These are phyloP conservation scores for Gymnopus androsaceus DNA, from an alignment of 1,284 basidiomycete species.

Conservation along the genomic window DNA sequence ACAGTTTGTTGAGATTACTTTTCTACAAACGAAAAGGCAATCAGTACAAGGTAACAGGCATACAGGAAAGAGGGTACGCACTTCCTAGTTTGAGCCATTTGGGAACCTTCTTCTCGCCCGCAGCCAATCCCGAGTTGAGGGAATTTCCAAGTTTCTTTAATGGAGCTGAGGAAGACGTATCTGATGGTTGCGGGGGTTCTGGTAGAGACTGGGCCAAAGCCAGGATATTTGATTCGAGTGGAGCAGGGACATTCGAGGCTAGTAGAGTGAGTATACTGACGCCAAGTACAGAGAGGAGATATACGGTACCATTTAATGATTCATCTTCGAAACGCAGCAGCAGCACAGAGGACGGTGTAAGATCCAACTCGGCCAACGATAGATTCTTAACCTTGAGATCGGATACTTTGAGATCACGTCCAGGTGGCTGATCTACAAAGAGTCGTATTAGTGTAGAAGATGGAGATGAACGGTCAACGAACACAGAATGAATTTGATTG, in stretches of 20 bases:
- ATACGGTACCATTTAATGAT: conserved; percentile 61
- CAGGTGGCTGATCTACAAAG: conserved; percentile 76
- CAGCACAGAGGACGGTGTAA: conserved; percentile 81
- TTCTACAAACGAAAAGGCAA: conserved; percentile 16
- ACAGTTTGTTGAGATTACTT: conserved; percentile 16
- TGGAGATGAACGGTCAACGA: conserved; percentile 2
- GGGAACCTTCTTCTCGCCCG: conserved; percentile 62
- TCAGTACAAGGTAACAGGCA: conserved; percentile 6
- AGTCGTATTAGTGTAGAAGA: neutral
- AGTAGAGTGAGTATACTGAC: conserved; percentile 8
- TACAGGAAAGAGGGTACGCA: conserved; percentile 8
- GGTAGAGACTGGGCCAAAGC: conserved; percentile 66
- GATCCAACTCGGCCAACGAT: conserved; percentile 67
- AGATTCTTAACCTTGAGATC: conserved; percentile 71
- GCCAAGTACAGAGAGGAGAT: conserved; percentile 3
- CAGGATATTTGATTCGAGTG: conserved; percentile 60
- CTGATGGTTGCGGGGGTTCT: conserved; percentile 37
- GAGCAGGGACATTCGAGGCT: conserved; percentile 60
- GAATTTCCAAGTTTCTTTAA: conserved; percentile 1
- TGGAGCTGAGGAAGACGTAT: conserved; percentile 27
- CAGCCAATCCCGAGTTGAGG: conserved; percentile 16
- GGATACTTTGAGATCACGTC: conserved; percentile 77
- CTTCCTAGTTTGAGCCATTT: conserved; percentile 61
- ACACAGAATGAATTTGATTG: no score
- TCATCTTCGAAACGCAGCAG: conserved; percentile 76